phyloP scores from a whole-genome alignment of 2,329 filamentous ascomycete species.

The Periglandula ipomoeae region DNA sequence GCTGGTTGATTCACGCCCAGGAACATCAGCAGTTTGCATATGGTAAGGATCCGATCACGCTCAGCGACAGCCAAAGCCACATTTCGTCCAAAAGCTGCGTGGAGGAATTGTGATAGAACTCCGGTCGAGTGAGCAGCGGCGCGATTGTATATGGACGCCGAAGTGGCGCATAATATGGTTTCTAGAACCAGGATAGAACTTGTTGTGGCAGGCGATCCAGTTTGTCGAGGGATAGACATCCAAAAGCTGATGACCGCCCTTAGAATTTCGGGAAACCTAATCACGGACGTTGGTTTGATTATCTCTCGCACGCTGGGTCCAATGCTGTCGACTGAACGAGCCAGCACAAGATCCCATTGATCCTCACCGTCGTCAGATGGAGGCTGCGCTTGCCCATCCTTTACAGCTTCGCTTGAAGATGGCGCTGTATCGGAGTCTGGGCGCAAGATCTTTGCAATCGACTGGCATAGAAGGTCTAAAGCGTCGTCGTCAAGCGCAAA shows the following conservation, averaged over 20 bases:
- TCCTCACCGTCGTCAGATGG: constrained; percentile 17
- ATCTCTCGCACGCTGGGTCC: constrained; percentile 36
- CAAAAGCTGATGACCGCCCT: constrained; percentile 54
- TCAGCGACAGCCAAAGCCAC: constrained; percentile 46
- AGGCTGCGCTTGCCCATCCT: constrained; percentile 14
- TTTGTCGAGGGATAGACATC: constrained; percentile 48
- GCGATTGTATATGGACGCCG: constrained; percentile 59
- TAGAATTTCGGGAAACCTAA: constrained; percentile 55
- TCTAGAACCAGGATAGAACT: constrained; percentile 57
- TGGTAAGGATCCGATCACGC: constrained; percentile 48
- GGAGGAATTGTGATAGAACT: constrained; percentile 57
- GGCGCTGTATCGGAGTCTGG: constrained; percentile 18
- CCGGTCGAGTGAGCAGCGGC: constrained; percentile 64
- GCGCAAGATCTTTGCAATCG: constrained; percentile 29
- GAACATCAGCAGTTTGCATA: constrained; percentile 62
- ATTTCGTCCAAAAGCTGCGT: constrained; percentile 46
- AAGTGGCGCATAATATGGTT: constrained; percentile 48
- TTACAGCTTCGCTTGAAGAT: background rate
- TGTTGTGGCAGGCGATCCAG: constrained; percentile 34
- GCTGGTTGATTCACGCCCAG: constrained; percentile 73
- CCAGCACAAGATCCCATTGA: constrained; percentile 29
- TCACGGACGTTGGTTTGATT: constrained; percentile 39
- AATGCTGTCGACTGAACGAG: constrained; percentile 27
- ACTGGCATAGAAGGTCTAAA: constrained; percentile 58
- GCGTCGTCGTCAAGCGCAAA: constrained; percentile 74